Base-by-base conservation (phyloP, 306 rosid genomes). In the Ochetophila trinervis region DNA sequence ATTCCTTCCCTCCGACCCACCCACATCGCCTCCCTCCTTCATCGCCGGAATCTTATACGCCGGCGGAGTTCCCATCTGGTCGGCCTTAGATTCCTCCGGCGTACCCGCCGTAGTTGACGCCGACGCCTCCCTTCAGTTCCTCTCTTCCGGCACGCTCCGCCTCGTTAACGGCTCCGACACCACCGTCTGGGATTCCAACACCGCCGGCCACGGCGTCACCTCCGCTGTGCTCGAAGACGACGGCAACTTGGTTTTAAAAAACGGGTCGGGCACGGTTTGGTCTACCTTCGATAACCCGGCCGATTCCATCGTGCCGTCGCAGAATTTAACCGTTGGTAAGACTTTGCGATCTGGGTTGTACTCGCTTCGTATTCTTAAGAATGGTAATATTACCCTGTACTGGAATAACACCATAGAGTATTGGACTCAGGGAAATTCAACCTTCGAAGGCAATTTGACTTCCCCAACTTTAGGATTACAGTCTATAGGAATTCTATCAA, bases 61-160 rank as follows among this genome's bases (percentile, higher is more conserved):
- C 55, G 92, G 87, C 51, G 84, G 80, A 16, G 15, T 57, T 20
- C 90, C 90, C 23, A 48, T 84, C 53, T 90, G 97, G 97, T 80
- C 95, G 8, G 86, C 86, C 27, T 11, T 24, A 19, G 84, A 78
- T 4, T 73, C 71, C 14, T 74, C 68, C 14, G 24, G 23, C 24
- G 1, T 16, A 24, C 21, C 54, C 17, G 3, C 53, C 17, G 0
- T 79, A 16, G 90, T 90, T 0, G 95, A 90, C 74, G 71, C 88
- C 53, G 73, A 40, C 0, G 88, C 83, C 1, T 60, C 85, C 45
- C 63, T 90, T 62, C 84, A 57, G 5, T 87, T 90, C 72, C 79
- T 67, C 42, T 14, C 74, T 27, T 55, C 77, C 15, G 92, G 97
- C 17, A 12, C 48, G 54, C 97, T 90, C 42, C 84, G 71, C 24